Base-by-base conservation (phyloP, 2,329 filamentous ascomycete genomes). In the Berkeleyomyces rouxiae region DNA sequence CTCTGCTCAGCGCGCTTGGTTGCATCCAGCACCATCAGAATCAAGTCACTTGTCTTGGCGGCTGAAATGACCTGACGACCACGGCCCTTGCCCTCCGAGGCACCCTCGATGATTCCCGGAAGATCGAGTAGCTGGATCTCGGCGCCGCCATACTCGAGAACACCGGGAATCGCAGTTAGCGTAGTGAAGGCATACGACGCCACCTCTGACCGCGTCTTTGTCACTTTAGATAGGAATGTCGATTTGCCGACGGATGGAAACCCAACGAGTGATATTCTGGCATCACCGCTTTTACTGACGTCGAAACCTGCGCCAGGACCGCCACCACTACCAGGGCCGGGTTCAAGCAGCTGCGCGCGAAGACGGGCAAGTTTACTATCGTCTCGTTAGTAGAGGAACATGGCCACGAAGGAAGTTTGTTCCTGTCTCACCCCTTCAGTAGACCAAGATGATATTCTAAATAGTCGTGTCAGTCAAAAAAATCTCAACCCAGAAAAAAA, bases 191-290 rank as follows among this genome's bases (percentile, higher is more conserved):
- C 85, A 72, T 99, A 99, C 0, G 93, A 88, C 0, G 93, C 93
- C 37, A 96, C 90, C 73, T 96, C 92, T 59, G 90, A 96, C 71
- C 90, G 90, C 46, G 95, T 99, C 76, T 96, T 97, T 59, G 93
- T 99, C 72, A 99, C 95, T 71, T 97, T 96, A 58, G 91, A 96
- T n/a, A 99, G 74, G 71, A 99, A 97, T 0, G 93, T 99, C 2
- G 93, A 99, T 77, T 99, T 99, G 72, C 93, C 93, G 60, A 99
- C 93, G 0, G 95, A 99, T 0, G 95, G 93, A 69, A 99, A 99
- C n/a, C 93, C 93, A 61, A 99, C 95, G 1, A 99, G 83, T 1
- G 95, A 90, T 75, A 99, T 97, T 70, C 93, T 85, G 11, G 93
- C 93, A 78, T 99, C 93, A 66, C 93, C 93, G 67, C 87, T 92